phyloP scores from a whole-genome alignment of 768 basidiomycete species.

The Mycena capillaripes region DNA sequence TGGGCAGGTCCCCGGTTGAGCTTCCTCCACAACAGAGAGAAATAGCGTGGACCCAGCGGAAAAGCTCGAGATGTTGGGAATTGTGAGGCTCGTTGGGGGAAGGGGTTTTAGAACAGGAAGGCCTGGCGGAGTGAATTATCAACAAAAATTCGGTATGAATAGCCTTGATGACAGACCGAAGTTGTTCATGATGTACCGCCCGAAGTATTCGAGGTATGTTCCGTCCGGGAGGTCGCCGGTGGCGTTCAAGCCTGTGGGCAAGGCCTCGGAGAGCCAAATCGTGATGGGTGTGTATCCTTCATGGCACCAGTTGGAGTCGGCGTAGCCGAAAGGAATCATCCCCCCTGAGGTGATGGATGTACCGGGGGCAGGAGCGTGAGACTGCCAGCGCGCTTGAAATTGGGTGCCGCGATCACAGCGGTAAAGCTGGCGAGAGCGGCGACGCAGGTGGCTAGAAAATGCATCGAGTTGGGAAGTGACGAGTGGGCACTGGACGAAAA shows the following conservation, averaged over 20 bases:
- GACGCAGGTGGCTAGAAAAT: not conserved
- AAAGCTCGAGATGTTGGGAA: not conserved
- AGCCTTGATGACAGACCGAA: not conserved
- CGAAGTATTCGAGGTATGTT: conserved; percentile 7
- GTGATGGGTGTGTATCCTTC: conserved; percentile 22
- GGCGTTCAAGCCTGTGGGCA: conserved; percentile 13
- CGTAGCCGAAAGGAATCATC: conserved; percentile 9
- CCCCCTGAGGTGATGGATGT: conserved; percentile 5
- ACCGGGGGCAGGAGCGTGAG: not conserved
- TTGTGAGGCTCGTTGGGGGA: not conserved
- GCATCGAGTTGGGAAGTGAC: not conserved
- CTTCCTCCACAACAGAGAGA: not conserved
- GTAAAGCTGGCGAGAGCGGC: conserved; percentile 2
- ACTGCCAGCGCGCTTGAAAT: not conserved
- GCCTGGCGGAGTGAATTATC: not conserved
- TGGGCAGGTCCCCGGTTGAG: not conserved
- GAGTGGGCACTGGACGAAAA: no score
- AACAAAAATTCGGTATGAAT: not conserved
- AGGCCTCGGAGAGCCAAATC: not conserved
- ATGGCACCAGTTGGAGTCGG: conserved; percentile 12
- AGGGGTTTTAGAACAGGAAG: not conserved
- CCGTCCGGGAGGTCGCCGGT: not conserved
- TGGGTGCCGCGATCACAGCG: not conserved
- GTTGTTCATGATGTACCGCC: conserved; percentile 5
- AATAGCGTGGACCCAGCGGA: not conserved